Base-by-base conservation (phyloP, 2,329 filamentous ascomycete species). In the Sclerotinia sclerotiorum region DNA sequence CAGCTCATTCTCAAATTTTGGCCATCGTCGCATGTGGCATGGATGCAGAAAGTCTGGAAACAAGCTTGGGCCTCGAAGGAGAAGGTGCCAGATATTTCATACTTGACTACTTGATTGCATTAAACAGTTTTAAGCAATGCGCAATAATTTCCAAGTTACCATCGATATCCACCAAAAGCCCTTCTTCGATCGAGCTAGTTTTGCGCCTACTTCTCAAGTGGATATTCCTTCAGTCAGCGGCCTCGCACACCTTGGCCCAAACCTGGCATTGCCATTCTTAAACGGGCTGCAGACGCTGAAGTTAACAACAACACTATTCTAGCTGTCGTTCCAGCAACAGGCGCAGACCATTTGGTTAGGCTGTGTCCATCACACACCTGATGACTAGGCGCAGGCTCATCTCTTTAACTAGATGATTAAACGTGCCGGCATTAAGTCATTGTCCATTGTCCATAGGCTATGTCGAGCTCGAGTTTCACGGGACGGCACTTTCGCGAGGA, bases 401-500 rank as follows among this genome's bases (percentile, higher is more conserved):
- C 24, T 67, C 24, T 60, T 60, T 13, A 29, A 24, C 5, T 24
- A 54, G 11, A 32, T 67, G n/a, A n/a, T 67, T 5, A 60, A 44
- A 10, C 42, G 46, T 21, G 55, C 54, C 19, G n/a, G 42, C 5
- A 44, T 44, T 10, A 29, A 61, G 32, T 55, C 32, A 27, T 24
- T 60, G 10, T 44, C 65, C 32, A 27, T 24, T 60, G 10, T 44
- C 32, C 13, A 44, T 67, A 4, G 48, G 46, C 3, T 61, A 60
- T 42, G 51, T 67, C 24, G 65, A 67, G 11, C 42, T 67, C 24
- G 65, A 67, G 11, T 51, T 67, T n/a, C 65, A 73, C 19, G 52
- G 52, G 13, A 55, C 19, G 3, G 52, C 2, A 55, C 17, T 55
- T 10, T 29, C 32, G 29, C 52, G 29, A 29, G 52, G 0, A 27